Base-by-base conservation (phyloP, 345 rosid species). In the Iberis pinnata region DNA sequence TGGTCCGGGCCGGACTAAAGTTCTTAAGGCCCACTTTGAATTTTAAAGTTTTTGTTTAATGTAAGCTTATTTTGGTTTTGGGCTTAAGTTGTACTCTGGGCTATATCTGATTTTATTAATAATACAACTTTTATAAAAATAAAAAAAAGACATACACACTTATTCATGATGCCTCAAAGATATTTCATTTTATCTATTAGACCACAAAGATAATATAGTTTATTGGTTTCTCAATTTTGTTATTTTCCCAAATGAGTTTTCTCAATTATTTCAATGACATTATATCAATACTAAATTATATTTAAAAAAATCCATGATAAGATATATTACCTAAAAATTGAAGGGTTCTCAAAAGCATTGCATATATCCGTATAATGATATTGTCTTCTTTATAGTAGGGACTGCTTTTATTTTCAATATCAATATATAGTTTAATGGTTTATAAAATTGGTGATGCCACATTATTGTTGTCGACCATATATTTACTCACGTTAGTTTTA, bases 261-360 rank as follows among this genome's bases (percentile, higher is more conserved):
- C 59, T 57, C 70, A 50, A 58, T 58, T 65, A 65, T 65, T 56
- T 56, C 58, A 35, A 10, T 6, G 53, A 14, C 57, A 65, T 57
- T 57, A 57, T 65, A 49, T 26, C 35, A 31, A 49, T 49, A 12
- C 11, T 18, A 58, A 43, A 58, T 4, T 42, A 57, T 57, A 37
- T 29, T 29, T 57, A 47, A 43, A 18, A 25, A 22, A 47, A 56
- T 22, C 4, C 46, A 35, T 65, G 58, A 57, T 50, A 43, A 35
- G 63, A 56, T 32, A 32, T 57, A 31, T 56, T 57, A 57, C 57
- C 33, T 43, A 24, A 42, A 52, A 32, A n/a, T 49, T 37, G 25
- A 38, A 36, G 22, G 53, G 44, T 35, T 51, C 45, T 49, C 16
- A 19, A 43, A 55, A 22, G 6, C 25, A 22, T 22, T 22, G 25